Evolutionary conservation across 306 rosid species (phyloP), one percentile per base, ranked within the genome.

Genomic region (Canavalia gladiata): DNA sequence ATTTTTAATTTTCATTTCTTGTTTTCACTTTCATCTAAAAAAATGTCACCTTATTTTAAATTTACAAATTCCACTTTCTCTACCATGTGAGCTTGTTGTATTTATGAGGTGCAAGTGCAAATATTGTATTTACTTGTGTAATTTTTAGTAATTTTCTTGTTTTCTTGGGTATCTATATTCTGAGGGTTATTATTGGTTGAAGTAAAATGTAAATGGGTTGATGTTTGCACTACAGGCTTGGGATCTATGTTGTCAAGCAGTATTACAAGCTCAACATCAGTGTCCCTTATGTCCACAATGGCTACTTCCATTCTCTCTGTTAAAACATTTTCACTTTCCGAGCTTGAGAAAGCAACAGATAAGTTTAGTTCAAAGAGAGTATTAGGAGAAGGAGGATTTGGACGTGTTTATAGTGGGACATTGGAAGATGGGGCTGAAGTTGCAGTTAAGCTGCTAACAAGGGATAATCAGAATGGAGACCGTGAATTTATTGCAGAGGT

Each of bases 381-480:
- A 75, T 82, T 94, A 74, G 98, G 98, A 62, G 98, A 92, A 91
- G 98, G 98, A 75, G 98, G 98, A 81, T 94, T 94, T 91, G 97
- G 98, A 55, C 90, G 97, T 59, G 98, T 94, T 73, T 94, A 91
- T 85, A 82, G 51, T 79, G 98, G 98, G 49, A 86, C 87, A 75
- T 83, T 94, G 86, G 97, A 91, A 77, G 97, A 88, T 87, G 93
- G 94, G 83, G 80, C 86, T 79, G 97, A 90, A 89, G 97, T 90
- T 88, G 98, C 97, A 13, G 97, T 92, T 80, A 94, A 94, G 90
- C 75, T 91, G 81, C 97, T 94, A 59, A 92, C 97, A 5, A 87
- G 90, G 83, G 94, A 89, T 75, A 84, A 87, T 83, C 97, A 92
- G 80, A 92, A 94, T 85, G 94, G 97, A 42, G 97, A 94, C 78